These are phyloP conservation scores for Sporothrix brasiliensis DNA, from an alignment of 2,329 filamentous ascomycete genomes.

Conservation along the genomic window DNA sequence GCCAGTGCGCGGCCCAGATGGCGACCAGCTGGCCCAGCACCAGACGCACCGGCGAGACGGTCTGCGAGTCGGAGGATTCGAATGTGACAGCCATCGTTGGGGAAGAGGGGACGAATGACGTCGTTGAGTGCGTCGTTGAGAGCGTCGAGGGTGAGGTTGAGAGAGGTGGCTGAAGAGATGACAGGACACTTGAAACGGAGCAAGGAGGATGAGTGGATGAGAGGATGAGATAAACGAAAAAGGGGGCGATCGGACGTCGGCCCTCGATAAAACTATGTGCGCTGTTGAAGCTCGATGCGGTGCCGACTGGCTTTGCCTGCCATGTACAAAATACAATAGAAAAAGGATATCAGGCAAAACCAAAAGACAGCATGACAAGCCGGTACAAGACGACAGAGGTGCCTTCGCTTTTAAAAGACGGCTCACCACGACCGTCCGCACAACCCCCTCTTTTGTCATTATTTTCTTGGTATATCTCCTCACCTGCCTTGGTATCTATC, in stretches of 20 bases:
- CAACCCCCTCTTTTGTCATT: not conserved
- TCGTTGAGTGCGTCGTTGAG: slow-evolving; percentile 20
- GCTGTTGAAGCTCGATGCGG: slow-evolving; percentile 21
- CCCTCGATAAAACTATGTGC: not conserved
- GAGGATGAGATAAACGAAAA: not conserved
- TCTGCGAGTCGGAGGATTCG: slow-evolving; percentile 36
- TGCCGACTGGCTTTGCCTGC: not conserved
- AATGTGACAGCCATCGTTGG: slow-evolving; percentile 27
- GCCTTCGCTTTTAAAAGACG: not conserved
- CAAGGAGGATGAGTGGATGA: not conserved
- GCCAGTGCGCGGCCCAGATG: slow-evolving; percentile 41
- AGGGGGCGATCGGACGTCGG: not conserved
- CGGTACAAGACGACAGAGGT: not conserved
- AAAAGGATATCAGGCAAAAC: not conserved
- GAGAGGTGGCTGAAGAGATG: not conserved
- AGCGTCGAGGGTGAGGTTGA: not conserved
- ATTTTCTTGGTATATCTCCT: not conserved
- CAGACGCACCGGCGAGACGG: slow-evolving; percentile 38
- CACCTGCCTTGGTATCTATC: not conserved
- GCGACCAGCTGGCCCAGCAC: slow-evolving; percentile 36
- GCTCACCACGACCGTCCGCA: not conserved
- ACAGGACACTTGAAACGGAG: not conserved
- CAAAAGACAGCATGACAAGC: not conserved
- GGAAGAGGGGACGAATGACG: not conserved
- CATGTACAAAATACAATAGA: not conserved